Evolutionary conservation across 2,329 filamentous ascomycete genomes (phyloP).

Genomic region (Bimuria novae-zelandiae): DNA sequence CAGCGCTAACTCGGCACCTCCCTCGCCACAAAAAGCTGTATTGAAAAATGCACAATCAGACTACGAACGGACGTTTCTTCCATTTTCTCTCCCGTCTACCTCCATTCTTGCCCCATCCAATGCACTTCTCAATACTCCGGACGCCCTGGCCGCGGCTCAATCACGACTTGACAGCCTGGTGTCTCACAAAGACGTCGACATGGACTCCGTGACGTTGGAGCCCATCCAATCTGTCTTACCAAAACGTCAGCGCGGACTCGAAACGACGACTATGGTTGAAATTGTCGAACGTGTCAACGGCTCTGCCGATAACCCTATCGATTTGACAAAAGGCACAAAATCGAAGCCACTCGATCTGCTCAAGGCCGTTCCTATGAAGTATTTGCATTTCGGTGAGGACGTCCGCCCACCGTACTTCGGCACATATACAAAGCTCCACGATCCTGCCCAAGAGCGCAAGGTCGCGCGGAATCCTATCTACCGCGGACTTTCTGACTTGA

Average conservation of each 20-base stretch:
- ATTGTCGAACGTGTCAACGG: conserved; percentile 53
- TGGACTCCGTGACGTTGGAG: conserved; percentile 21
- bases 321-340: conserved; percentile 48
- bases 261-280: conserved; percentile 34
- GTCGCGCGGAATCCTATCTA: conserved; percentile 59
- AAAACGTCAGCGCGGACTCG: conserved; percentile 19
- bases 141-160: conserved; percentile 31
- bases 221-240: conserved; percentile 26
- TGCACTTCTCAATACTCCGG: conserved; percentile 34
- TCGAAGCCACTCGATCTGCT: conserved; percentile 48
- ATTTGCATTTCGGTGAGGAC: conserved; percentile 64
- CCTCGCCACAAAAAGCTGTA: conserved; percentile 41
- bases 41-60: conserved; percentile 45
- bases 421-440: conserved; percentile 67
- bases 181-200: conserved; percentile 17
- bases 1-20: conserved; percentile 33
- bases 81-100: conserved; percentile 77
- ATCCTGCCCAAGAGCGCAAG: conserved; percentile 50
- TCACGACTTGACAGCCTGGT: conserved; percentile 35
- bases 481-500: conserved; percentile 63
- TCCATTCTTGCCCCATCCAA: conserved; percentile 68
- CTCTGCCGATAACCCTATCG: conserved; percentile 47
- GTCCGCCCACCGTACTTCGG: conserved; percentile 72
- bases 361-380: conserved; percentile 65
- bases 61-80: conserved; percentile 70